Conservation (phyloP, 2,329 filamentous ascomycete species). For the Trichoderma breve region DNA sequence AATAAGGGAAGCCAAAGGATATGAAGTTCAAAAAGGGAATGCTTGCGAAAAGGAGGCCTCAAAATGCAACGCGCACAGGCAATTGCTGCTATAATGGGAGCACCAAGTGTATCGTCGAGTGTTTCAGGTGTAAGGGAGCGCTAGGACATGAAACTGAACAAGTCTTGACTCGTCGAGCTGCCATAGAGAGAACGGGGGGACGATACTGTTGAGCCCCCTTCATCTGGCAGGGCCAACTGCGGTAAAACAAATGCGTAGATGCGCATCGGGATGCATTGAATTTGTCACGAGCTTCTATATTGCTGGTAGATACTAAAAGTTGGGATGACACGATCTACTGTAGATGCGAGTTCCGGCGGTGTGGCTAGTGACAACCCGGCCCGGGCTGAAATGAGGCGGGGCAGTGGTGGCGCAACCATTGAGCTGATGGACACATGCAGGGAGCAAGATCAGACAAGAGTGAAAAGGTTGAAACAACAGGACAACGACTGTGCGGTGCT, state of each 20-base stretch:
- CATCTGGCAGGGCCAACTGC: not conserved
- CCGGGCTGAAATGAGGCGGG: not conserved
- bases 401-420: not conserved
- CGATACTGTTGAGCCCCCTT: not conserved
- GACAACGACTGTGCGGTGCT: not conserved
- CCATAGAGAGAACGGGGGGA: not conserved
- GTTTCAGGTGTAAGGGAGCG: constrained; percentile 11
- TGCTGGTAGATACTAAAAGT: not conserved
- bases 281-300: too few relatives aligned
- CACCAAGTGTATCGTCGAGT: constrained; percentile 8
- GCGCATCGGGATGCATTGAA: not conserved
- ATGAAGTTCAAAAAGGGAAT: not conserved
- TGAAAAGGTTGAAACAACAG: not conserved
- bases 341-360: not conserved
- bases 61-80: not conserved
- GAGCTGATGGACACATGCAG: not conserved
- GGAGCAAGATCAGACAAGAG: not conserved
- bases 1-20: not conserved
- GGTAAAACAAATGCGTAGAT: not conserved
- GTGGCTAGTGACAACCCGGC: not conserved
- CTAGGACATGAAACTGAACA: constrained; percentile 3
- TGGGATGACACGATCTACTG: not conserved
- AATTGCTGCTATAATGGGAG: not conserved
- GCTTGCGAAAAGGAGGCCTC: constrained; percentile 15
- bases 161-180: not conserved